Percentiles rank a stretch among this genome's conserved stretches.
These are phyloP conservation scores for Aspergillus luchuensis DNA, from an alignment of 2,329 filamentous ascomycete genomes.

Conservation along the genomic window DNA sequence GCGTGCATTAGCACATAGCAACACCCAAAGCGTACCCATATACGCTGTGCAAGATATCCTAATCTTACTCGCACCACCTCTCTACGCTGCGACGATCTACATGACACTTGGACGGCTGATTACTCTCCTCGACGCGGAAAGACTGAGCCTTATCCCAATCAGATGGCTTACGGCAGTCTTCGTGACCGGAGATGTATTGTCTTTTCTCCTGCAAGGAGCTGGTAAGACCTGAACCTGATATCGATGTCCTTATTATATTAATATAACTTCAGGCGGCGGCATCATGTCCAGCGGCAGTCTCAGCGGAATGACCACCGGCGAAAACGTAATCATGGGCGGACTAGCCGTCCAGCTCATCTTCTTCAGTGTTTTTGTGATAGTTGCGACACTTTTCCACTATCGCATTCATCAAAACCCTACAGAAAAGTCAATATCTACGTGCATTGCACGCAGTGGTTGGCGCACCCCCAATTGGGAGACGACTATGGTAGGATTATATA, in stretches of 20 bases:
- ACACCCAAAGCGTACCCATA: conserved; percentile 25
- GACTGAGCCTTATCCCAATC: conserved; percentile 31
- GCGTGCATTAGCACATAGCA: conserved; percentile 28
- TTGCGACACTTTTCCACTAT: conserved; percentile 53
- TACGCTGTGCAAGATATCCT: conserved; percentile 39
- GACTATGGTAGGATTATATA: conserved; percentile 14
- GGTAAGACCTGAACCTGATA: conserved; percentile 17
- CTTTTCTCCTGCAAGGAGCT: conserved; percentile 35
- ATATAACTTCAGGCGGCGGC: conserved; percentile 18
- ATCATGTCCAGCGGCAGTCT: conserved; percentile 19
- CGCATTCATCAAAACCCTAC: conserved; percentile 42
- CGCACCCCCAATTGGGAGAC: conserved; percentile 10
- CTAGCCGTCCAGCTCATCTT: conserved; percentile 60
- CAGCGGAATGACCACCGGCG: conserved; percentile 14
- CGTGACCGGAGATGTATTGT: conserved; percentile 36
- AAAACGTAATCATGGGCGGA: conserved; percentile 56
- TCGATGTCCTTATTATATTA: background rate
- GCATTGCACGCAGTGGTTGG: background rate
- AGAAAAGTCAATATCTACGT: conserved; percentile 8
- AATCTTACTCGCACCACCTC: conserved; percentile 42
- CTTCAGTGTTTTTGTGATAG: conserved; percentile 58
- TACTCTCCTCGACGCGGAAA: conserved; percentile 34
- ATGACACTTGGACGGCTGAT: conserved; percentile 44
- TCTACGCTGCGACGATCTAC: conserved; percentile 46
- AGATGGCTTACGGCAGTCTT: conserved; percentile 43